Evolutionary conservation across 148 eudicot species (phyloP), one percentile per base, ranked within the genome.

Genomic region (Silene latifolia): DNA sequence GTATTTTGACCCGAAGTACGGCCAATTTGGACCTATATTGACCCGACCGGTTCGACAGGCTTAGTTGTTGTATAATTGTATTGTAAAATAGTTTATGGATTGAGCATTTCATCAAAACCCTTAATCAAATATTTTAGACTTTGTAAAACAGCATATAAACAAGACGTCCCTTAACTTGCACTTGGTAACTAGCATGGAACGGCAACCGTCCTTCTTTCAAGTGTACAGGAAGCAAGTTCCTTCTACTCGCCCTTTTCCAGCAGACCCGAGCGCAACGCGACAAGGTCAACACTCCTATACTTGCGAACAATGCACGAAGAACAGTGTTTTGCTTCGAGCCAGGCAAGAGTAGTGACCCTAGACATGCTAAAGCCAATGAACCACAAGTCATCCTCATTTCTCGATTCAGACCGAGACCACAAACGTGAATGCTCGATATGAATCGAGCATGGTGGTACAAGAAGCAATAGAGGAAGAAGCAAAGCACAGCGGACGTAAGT

Each of bases 401-500:
- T n/a, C 25, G 74, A 29, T 8, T 15, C 13, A 56, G 23, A 15
- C 14, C 20, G 20, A 7, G 21, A 7, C n/a, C 15, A 27, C 14
- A 18, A 8, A 27, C 3, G 19, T 14, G 61, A 54, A 23, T 5
- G 2, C 27, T 57, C 4, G 65, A 32, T 35, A 35, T 9, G 27
- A n/a, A n/a, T n/a, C n/a, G 27, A 21, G 72, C 27, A 46, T 20
- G 4, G 20, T 12, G 32, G 25, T 62, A 44, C 17, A 47, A 63
- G 47, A 20, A 39, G 48, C 51, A 72, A 19, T 72, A 72, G 67
- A 72, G 75, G 75, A 72, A 72, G n/a, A 72, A 60, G 67, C 54
- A 35, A 1, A 73, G 23, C 4, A 73, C 18, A 44, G 56, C 29
- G 8, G 17, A 25, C 39, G 32, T 42, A 23, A 73, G 27, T 3